Evolutionary conservation across 306 rosid species (phyloP).

Genomic region (Citrullus mucosospermus): DNA sequence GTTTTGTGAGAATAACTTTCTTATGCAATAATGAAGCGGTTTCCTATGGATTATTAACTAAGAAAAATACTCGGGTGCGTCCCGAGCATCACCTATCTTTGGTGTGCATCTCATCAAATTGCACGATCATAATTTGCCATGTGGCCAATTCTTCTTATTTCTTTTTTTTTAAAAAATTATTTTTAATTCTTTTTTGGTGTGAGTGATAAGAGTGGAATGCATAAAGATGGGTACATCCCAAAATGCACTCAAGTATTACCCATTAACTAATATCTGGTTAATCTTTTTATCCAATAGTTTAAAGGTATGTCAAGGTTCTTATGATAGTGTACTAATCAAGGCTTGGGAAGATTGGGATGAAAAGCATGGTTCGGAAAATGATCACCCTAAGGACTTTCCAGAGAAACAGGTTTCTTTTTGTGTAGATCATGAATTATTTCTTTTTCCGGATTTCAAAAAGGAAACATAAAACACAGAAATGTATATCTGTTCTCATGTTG

Average conservation of each 20-base stretch:
- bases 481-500: background rate
- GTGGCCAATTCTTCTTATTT: too few relatives aligned
- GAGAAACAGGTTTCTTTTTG: slow-evolving; percentile 57
- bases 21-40: background rate
- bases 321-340: slow-evolving; percentile 45
- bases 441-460: background rate
- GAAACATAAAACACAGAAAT: background rate
- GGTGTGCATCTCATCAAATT: too few relatives aligned
- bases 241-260: too few relatives aligned
- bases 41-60: background rate
- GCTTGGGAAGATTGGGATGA: slow-evolving; percentile 90
- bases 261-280: background rate
- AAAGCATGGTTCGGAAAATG: slow-evolving; percentile 58
- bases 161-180: too few relatives aligned
- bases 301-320: slow-evolving; percentile 73
- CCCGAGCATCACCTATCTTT: too few relatives aligned
- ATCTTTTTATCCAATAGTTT: slow-evolving; percentile 33
- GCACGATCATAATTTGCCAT: too few relatives aligned
- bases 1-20: background rate
- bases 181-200: too few relatives aligned
- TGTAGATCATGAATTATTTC: background rate
- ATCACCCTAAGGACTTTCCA: slow-evolving; percentile 73
- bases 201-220: too few relatives aligned
- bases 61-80: too few relatives aligned
- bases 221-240: too few relatives aligned